Percentiles rank a stretch among this genome's conserved stretches.
These are phyloP conservation scores for Heimioporus punctisporus DNA, from an alignment of 1,284 basidiomycete genomes.

Conservation along the genomic window DNA sequence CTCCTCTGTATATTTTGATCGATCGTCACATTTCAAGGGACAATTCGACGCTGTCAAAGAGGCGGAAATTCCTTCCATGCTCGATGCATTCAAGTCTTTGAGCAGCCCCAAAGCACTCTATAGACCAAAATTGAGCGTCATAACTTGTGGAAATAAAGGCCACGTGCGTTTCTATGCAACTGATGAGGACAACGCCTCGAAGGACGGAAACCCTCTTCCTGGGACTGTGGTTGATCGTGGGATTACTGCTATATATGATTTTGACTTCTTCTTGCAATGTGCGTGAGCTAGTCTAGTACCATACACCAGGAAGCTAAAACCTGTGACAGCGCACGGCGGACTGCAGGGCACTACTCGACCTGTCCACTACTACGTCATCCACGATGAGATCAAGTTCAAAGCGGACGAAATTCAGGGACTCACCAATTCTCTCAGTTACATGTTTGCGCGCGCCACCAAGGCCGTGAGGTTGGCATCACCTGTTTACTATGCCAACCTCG, in stretches of 20 bases:
- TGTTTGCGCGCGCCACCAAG: slow-evolving; percentile 81
- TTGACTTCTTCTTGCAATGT: slow-evolving; percentile 80
- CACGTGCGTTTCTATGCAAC: slow-evolving; percentile 85
- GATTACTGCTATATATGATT: slow-evolving; percentile 75
- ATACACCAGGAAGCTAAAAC: slow-evolving; percentile 1
- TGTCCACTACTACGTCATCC: slow-evolving; percentile 79
- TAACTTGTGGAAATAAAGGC: slow-evolving; percentile 83
- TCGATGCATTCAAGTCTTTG: slow-evolving; percentile 58
- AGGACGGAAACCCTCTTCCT: slow-evolving; percentile 70
- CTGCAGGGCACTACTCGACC: slow-evolving; percentile 70
- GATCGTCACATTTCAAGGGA: slow-evolving; percentile 45
- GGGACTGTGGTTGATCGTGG: slow-evolving; percentile 79
- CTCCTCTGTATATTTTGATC: neutral
- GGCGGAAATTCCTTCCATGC: slow-evolving; percentile 69
- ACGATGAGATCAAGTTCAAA: slow-evolving; percentile 70
- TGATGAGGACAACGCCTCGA: slow-evolving; percentile 54
- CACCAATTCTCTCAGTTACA: slow-evolving; percentile 70
- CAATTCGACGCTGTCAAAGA: slow-evolving; percentile 70
- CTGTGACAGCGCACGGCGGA: slow-evolving; percentile 57
- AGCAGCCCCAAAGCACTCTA: slow-evolving; percentile 46
- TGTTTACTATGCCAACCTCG: slow-evolving; percentile 78
- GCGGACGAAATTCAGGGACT: slow-evolving; percentile 69
- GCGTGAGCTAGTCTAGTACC: slow-evolving; percentile 5
- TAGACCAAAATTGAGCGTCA: slow-evolving; percentile 70
- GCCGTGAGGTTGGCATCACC: slow-evolving; percentile 79